phyloP scores from a whole-genome alignment of 116 monocot species.

The Zostera marina region DNA sequence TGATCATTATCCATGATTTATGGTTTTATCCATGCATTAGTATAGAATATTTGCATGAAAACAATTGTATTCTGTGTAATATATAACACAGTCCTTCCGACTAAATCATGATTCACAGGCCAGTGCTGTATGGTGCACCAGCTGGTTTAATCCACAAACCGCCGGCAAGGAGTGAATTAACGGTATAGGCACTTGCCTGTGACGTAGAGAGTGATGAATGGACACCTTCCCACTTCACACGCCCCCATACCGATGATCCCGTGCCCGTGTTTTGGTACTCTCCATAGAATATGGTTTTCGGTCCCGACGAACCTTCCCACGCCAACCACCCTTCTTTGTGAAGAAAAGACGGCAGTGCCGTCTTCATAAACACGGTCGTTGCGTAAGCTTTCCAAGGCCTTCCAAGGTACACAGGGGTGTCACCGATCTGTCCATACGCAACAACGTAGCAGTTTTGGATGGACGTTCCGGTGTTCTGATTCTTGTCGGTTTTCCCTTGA shows the following conservation, averaged over 20 bases:
- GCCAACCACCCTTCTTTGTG: slow-evolving; percentile 34
- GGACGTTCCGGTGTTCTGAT: slow-evolving; percentile 39
- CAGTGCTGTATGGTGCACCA: background rate
- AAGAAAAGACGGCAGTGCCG: slow-evolving; percentile 9
- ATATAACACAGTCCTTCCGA: too few relatives aligned
- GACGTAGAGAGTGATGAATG: background rate
- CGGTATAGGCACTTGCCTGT: slow-evolving; percentile 6
- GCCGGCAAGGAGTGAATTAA: slow-evolving; percentile 3
- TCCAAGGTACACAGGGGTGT: slow-evolving; percentile 22
- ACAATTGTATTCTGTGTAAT: too few relatives aligned
- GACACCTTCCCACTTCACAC: slow-evolving; percentile 21
- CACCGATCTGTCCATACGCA: slow-evolving; percentile 6
- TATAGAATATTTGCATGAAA: too few relatives aligned
- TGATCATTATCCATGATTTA: too few relatives aligned
- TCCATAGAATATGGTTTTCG: slow-evolving; percentile 12
- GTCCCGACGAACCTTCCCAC: slow-evolving; percentile 15
- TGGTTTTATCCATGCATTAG: too few relatives aligned
- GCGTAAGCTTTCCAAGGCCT: slow-evolving; percentile 37
- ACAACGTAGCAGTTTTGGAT: slow-evolving; percentile 22
- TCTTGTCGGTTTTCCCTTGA: slow-evolving; percentile 25
- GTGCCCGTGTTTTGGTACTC: slow-evolving; percentile 15
- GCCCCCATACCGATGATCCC: background rate
- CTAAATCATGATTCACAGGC: background rate
- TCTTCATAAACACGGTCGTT: slow-evolving; percentile 26
- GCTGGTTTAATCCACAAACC: slow-evolving; percentile 4